Evolutionary conservation across 2,329 filamentous ascomycete genomes (phyloP), one percentile per base, ranked within the genome.

Genomic region (Botrytis cinerea): DNA sequence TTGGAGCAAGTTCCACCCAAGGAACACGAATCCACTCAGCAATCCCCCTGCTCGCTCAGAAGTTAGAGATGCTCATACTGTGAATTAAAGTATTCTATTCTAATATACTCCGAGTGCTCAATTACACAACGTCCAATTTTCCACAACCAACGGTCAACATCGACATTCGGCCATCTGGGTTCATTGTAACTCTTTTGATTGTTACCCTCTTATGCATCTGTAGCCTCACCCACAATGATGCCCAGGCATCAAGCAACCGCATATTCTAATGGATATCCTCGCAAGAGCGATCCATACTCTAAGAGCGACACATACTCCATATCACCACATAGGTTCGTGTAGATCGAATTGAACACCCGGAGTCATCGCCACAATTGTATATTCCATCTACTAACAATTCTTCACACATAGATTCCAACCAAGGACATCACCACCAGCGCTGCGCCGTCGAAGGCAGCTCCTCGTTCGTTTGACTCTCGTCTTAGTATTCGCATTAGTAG

Each of bases 201-300:
- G 89, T 84, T 91, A 80, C 89, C 89, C 77, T 87, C 87, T 80
- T 87, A 90, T 85, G 82, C 85, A 76, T 75, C 72, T 70, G 61
- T 57, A 62, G 73, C 73, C 85, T 75, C 67, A 63, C 75, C 75
- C 82, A 90, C 90, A 85, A 92, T 92, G 90, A 94, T 96, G 90
- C 93, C 95, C 82, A 90, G 94, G 86, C 93, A 97, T 87, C 88
- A 92, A 81, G 85, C 86, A 75, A 85, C 85, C 83, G 91, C 91
- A 82, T 95, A 92, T 83, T 89, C 91, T 76, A 97, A 96, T 85
- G 95, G 94, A 81, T 95, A 95, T 82, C 92, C 92, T 76, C 88
- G 91, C n/a, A 80, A 78, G 69, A 75, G 91, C 91, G 79, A 85
- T 84, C 93, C 91, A 63, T 95, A 97, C 82, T 93, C 94, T 22